Evolutionary conservation across 139 green algal genomes (phyloP).

Genomic region (Edaphochlamys debaryana): DNA sequence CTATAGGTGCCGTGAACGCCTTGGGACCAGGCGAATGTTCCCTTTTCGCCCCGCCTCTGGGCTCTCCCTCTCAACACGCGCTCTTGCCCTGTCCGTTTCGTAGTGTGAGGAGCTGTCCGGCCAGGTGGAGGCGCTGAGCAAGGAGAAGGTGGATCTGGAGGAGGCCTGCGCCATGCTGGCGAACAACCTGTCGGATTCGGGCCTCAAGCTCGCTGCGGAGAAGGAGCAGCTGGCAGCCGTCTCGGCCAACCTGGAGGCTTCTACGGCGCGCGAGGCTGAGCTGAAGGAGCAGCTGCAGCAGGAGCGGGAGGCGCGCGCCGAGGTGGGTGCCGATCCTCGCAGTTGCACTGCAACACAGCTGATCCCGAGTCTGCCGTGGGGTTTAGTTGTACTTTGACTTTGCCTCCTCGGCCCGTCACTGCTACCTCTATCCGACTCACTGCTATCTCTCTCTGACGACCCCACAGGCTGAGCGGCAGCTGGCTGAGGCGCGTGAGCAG

Average conservation of each 20-base stretch:
- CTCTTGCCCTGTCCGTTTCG: neutral
- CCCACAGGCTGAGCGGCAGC: neutral
- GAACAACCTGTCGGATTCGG: conserved; percentile 12
- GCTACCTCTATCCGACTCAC: no score
- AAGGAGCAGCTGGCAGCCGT: neutral
- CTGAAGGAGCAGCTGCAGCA: conserved; percentile 6
- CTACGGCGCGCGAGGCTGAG: no score
- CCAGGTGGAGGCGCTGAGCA: neutral
- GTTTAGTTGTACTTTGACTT: no score
- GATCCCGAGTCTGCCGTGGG: neutral
- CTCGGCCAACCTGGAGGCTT: neutral
- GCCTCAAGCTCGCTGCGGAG: neutral
- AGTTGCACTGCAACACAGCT: no score
- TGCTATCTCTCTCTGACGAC: no score
- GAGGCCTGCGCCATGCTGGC: conserved; percentile 8
- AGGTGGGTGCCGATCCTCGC: neutral
- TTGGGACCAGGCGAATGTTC: no score
- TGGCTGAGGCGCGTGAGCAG: neutral
- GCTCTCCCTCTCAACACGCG: no score
- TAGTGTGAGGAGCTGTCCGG: neutral
- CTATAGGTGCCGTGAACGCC: no score
- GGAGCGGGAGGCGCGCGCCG: neutral
- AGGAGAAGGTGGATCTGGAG: conserved; percentile 29
- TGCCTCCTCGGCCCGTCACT: no score
- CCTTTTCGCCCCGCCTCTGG: no score